Evolutionary conservation across 2,329 filamentous ascomycete genomes (phyloP), one percentile per base, ranked within the genome.

Genomic region (Mariannaea elegans): DNA sequence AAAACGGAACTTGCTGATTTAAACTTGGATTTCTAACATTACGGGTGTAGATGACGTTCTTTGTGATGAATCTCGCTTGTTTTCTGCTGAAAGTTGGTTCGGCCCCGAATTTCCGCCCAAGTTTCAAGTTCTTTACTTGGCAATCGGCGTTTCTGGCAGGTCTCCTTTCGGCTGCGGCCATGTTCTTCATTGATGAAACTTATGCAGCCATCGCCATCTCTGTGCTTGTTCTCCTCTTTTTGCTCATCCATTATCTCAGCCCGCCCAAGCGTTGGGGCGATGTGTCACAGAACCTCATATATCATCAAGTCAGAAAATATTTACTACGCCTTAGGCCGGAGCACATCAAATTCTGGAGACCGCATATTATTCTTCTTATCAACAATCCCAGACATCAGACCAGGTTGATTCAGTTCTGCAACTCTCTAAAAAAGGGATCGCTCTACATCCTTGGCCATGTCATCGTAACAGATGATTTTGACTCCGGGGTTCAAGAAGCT

Each of bases 271-370:
- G 90, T 32, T 97, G 93, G 93, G 93, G 93, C 1, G 93, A 96
- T 74, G 92, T 97, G 16, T 94, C 91, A 8, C 93, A 97, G 69
- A 94, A 92, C 69, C 79, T 97, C 61, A 96, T 97, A 51, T 97
- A 96, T 71, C 65, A 87, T 62, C 93, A 97, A 78, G 92, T 96
- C 13, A 86, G 93, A 60, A 97, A 97, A 70, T 96, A 97, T 71
- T 78, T 97, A 27, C 80, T 97, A 27, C 87, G 92, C n/a, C 80
- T 97, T 27, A 89, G 87, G 48, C 92, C 92, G 32, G 93, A 97
- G 69, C 93, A 97, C 72, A 93, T 97, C 75, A 97, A 97, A 71
- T 97, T 96, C 73, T 97, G 93, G 93, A 84, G 93, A 50, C 93
- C 93, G 1, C 93, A 96, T 65, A 94, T 97, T 41, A 85, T 97